phyloP scores from a whole-genome alignment of 2,329 filamentous ascomycete genomes.

The Venturia nashicola region DNA sequence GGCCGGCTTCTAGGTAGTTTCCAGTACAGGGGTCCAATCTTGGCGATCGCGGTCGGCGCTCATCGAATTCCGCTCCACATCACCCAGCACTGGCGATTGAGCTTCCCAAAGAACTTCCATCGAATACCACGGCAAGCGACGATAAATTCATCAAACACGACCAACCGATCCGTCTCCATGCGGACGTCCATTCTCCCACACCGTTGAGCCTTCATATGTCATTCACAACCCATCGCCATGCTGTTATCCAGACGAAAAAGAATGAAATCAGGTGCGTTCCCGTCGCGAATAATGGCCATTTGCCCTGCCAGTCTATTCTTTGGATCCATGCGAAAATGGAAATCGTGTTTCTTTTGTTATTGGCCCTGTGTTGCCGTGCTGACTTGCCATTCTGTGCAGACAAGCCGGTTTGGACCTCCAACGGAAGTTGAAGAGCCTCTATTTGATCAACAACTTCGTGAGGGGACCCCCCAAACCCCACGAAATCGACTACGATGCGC shows the following conservation, averaged over 20 bases:
- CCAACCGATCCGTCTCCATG: constrained; percentile 8
- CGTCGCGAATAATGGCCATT: not conserved
- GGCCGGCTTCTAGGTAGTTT: not conserved
- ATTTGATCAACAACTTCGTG: constrained; percentile 47
- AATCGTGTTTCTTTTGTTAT: constrained; percentile 21
- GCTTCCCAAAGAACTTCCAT: not conserved
- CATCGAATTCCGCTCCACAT: not conserved
- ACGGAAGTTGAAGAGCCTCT: constrained; percentile 82
- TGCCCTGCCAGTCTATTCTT: constrained; percentile 9
- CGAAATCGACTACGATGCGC: constrained; percentile 42
- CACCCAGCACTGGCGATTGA: not conserved
- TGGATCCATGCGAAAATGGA: constrained; percentile 24
- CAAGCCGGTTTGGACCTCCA: constrained; percentile 46
- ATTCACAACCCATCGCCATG: constrained; percentile 30
- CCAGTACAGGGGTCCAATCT: not conserved
- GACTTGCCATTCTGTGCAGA: constrained; percentile 18
- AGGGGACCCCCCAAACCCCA: constrained; percentile 43
- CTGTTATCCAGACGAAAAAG: constrained; percentile 27
- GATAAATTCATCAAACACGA: constrained; percentile 2
- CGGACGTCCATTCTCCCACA: constrained; percentile 8
- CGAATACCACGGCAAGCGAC: not conserved
- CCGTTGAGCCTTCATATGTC: constrained; percentile 30
- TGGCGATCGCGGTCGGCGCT: not conserved
- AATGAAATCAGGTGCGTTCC: constrained; percentile 29
- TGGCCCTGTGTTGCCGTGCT: constrained; percentile 25